Evolutionary conservation across 2,329 filamentous ascomycete species (phyloP).

Genomic region (Aspergillus pseudotamarii): DNA sequence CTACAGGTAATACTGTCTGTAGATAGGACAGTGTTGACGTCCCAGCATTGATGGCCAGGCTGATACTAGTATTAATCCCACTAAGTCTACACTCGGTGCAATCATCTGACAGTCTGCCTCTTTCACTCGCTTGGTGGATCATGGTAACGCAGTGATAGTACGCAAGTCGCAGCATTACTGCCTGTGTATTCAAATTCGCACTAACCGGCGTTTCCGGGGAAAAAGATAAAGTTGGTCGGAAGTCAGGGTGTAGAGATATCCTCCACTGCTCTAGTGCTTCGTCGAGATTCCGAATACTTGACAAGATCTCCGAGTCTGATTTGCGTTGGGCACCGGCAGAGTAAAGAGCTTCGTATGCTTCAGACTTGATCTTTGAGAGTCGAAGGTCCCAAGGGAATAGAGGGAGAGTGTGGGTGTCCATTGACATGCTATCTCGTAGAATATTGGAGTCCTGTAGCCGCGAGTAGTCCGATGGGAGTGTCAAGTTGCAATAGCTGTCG

Average conservation of each 20-base stretch:
- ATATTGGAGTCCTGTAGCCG: constrained; percentile 19
- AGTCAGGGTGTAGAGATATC: constrained; percentile 42
- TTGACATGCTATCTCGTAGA: background rate
- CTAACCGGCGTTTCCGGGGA: constrained; percentile 18
- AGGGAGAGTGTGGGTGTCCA: constrained; percentile 18
- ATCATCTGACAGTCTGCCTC: no score
- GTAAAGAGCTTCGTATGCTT: constrained; percentile 48
- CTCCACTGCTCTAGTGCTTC: constrained; percentile 57
- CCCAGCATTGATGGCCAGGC: constrained; percentile 45
- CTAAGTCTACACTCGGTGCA: no score
- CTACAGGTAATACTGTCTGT: background rate
- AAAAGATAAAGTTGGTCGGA: constrained; percentile 48
- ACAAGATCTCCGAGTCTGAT: constrained; percentile 51
- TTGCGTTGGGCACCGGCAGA: constrained; percentile 47
- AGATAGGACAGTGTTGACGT: constrained; percentile 22
- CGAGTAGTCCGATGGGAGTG: constrained; percentile 42
- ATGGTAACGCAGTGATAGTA: constrained; percentile 55
- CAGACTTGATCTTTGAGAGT: constrained; percentile 52
- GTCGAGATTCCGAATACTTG: constrained; percentile 54
- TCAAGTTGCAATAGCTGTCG: constrained; percentile 52
- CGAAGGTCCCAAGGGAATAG: constrained; percentile 48
- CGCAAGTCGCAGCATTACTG: constrained; percentile 50
- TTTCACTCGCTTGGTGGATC: constrained; percentile 47
- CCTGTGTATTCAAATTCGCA: constrained; percentile 40
- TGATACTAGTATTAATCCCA: background rate